Conservation (phyloP, 208 protist genomes). For the Acanthamoeba triangularis region DNA sequence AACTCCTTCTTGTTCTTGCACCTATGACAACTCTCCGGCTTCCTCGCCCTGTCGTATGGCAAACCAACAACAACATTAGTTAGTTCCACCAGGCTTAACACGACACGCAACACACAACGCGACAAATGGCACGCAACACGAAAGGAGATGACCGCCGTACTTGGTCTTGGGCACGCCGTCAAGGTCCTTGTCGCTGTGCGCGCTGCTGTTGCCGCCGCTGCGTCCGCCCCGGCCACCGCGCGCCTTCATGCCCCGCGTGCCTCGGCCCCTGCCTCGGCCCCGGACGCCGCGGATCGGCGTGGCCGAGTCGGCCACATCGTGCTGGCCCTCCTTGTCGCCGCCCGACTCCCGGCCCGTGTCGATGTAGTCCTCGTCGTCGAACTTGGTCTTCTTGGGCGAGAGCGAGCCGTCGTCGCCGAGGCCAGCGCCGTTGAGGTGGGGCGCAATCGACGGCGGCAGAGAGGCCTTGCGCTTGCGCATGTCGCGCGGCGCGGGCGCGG, state of each 20-base stretch:
- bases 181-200: background rate
- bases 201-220: background rate
- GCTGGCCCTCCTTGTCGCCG: background rate
- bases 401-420: background rate
- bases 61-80: too few species aligned
- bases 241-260: background rate
- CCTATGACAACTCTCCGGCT: background rate
- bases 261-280: background rate
- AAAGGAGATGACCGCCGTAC: background rate
- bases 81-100: too few species aligned
- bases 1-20: slow-evolving; percentile 64
- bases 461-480: slow-evolving; percentile 21
- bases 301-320: background rate
- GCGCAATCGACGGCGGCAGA: background rate
- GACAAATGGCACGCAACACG: background rate
- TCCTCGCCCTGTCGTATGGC: background rate
- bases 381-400: slow-evolving; percentile 4
- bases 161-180: slow-evolving; percentile 4
- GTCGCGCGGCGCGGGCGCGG: background rate
- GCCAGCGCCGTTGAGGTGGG: background rate
- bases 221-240: background rate
- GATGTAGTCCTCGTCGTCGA: slow-evolving; percentile 8
- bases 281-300: background rate
- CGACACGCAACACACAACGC: too few species aligned
- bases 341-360: background rate